Conservation (phyloP, 2,329 filamentous ascomycete genomes). For the Alternaria burnsii region DNA sequence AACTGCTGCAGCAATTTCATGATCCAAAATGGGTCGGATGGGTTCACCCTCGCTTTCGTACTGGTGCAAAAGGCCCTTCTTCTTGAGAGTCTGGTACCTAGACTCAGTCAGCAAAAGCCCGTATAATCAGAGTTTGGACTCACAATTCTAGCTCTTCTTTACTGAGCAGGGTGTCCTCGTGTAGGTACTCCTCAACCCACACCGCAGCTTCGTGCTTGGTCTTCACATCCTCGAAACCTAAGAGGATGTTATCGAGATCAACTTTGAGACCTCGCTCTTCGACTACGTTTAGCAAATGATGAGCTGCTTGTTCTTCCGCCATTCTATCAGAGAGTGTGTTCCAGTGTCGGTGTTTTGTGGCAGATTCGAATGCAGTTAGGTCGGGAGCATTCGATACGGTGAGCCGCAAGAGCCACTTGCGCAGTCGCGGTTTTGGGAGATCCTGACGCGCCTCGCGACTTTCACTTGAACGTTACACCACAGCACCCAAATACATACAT, state of each 20-base stretch:
- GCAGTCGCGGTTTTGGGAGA: conserved; percentile 42
- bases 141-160: conserved; percentile 60
- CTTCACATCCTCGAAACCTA: conserved; percentile 56
- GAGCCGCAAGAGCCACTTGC: conserved; percentile 26
- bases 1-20: conserved; percentile 69
- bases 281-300: conserved; percentile 55
- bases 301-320: conserved; percentile 50
- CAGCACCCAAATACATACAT: background rate
- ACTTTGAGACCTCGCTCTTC: conserved; percentile 55
- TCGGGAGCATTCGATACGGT: conserved; percentile 24
- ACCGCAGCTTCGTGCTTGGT: conserved; percentile 52
- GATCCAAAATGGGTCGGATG: conserved; percentile 62
- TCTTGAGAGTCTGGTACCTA: conserved; percentile 46
- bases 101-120: background rate
- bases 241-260: conserved; percentile 57
- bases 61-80: conserved; percentile 44
- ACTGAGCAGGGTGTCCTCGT: conserved; percentile 57
- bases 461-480: background rate
- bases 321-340: conserved; percentile 23
- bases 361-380: conserved; percentile 35
- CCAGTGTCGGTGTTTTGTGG: conserved; percentile 32
- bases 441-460: conserved; percentile 36
- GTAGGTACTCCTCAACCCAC: conserved; percentile 60
- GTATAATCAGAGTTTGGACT: background rate
- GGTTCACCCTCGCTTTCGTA: conserved; percentile 41